phyloP scores from a whole-genome alignment of 2,329 filamentous ascomycete species.

The Apiospora aurea region DNA sequence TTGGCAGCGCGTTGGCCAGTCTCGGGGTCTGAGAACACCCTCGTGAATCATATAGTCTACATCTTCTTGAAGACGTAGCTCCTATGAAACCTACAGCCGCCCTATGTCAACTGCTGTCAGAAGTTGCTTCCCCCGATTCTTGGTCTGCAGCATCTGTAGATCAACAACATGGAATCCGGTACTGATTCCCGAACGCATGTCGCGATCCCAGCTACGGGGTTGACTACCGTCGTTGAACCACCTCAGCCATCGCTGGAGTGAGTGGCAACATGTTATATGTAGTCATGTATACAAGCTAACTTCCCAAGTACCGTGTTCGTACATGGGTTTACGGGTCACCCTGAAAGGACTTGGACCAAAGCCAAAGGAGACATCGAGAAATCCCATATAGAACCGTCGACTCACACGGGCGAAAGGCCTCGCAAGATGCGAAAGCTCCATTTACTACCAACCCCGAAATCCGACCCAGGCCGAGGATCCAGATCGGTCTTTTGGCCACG shows the following conservation, averaged over 20 bases:
- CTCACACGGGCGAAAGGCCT: neutral
- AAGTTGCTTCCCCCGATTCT: neutral
- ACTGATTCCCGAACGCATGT: neutral
- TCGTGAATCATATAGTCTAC: neutral
- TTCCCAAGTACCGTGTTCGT: neutral
- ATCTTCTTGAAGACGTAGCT: neutral
- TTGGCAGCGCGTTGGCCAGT: neutral
- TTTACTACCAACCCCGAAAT: neutral
- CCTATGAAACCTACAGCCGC: neutral
- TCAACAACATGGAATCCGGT: neutral
- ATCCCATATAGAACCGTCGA: neutral
- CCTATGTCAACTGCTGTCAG: neutral
- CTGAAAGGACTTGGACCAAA: neutral
- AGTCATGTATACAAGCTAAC: neutral
- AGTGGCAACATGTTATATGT: neutral
- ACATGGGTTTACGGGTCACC: constrained; percentile 1
- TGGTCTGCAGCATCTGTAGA: neutral
- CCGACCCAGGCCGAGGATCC: neutral
- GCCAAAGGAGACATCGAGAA: neutral
- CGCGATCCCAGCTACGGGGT: neutral
- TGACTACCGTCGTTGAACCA: neutral
- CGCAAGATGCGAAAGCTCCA: neutral
- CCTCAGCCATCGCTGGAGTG: neutral
- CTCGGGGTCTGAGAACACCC: neutral
- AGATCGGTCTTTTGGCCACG: constrained; percentile 9